Evolutionary conservation across 2,329 filamentous ascomycete genomes (phyloP).

Genomic region (Alternaria sp.): DNA sequence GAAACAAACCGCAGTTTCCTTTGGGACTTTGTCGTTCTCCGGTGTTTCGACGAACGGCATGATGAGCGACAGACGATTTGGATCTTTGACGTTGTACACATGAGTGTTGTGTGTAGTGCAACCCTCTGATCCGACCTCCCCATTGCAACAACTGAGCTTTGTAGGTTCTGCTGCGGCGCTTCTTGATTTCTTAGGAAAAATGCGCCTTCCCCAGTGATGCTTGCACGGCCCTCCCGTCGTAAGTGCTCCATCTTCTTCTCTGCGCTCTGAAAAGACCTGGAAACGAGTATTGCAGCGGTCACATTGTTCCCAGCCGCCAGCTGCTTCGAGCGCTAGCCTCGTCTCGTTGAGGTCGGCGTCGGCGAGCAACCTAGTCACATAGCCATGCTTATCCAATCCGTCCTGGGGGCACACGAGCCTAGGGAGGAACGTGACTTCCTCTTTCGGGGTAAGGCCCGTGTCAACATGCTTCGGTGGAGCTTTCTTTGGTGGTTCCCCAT

Average conservation of each 20-base stretch:
- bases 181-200: slow-evolving; percentile 61
- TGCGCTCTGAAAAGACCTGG: slow-evolving; percentile 87
- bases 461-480: slow-evolving; percentile 63
- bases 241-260: slow-evolving; percentile 77
- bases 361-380: slow-evolving; percentile 74
- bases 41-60: slow-evolving; percentile 85
- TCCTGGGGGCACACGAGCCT: slow-evolving; percentile 69
- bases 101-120: slow-evolving; percentile 77
- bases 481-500: slow-evolving; percentile 47
- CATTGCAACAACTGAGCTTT: slow-evolving; percentile 80
- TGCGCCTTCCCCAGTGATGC: slow-evolving; percentile 79
- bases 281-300: slow-evolving; percentile 88
- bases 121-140: slow-evolving; percentile 77
- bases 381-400: slow-evolving; percentile 73
- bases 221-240: slow-evolving; percentile 79
- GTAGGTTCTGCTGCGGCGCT: slow-evolving; percentile 64
- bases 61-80: slow-evolving; percentile 77
- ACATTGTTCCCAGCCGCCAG: slow-evolving; percentile 84
- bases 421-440: slow-evolving; percentile 64
- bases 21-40: slow-evolving; percentile 59
- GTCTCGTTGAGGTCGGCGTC: slow-evolving; percentile 72
- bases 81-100: slow-evolving; percentile 84
- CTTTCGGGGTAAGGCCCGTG: slow-evolving; percentile 71
- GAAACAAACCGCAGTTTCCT: slow-evolving; percentile 74
- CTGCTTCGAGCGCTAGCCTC: slow-evolving; percentile 68